These are phyloP conservation scores for Dionaea muscipula DNA, from an alignment of 179 eudicot species.

Conservation along the genomic window DNA sequence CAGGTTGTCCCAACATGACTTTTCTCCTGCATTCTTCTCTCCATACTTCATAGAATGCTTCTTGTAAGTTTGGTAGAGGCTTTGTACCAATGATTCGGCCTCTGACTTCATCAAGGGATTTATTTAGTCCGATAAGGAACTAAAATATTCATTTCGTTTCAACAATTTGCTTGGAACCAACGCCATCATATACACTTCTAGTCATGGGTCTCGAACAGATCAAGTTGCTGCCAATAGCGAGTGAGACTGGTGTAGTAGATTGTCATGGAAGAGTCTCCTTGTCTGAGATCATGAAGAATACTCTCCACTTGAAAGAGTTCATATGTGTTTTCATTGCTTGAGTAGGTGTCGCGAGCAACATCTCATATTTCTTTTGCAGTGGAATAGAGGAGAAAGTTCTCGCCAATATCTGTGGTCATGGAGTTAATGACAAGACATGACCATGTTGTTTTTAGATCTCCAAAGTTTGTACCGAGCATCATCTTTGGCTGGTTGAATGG, in stretches of 20 bases:
- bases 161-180: not conserved
- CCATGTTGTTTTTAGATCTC: not conserved
- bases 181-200: not conserved
- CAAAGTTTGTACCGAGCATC: not conserved
- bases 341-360: not conserved
- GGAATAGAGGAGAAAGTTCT: not conserved
- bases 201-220: not conserved
- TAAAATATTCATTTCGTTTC: not conserved
- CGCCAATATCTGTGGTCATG: not conserved
- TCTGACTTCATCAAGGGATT: not conserved
- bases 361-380: not conserved
- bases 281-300: not conserved
- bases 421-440: slow-evolving; percentile 1
- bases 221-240: not conserved
- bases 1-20: not conserved
- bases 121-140: not conserved
- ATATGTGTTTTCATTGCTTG: not conserved
- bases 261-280: not conserved
- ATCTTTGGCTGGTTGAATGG: not conserved
- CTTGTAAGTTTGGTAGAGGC: not conserved
- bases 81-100: not conserved
- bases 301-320: not conserved
- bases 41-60: not conserved
- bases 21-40: not conserved
- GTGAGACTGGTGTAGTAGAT: too few relatives aligned